A percentile compares a stretch with the other conserved stretches of the same genome.
Evolutionary conservation across 495 filamentous ascomycete genomes (phyloP).

Genomic region (Penicillium turbatum): DNA sequence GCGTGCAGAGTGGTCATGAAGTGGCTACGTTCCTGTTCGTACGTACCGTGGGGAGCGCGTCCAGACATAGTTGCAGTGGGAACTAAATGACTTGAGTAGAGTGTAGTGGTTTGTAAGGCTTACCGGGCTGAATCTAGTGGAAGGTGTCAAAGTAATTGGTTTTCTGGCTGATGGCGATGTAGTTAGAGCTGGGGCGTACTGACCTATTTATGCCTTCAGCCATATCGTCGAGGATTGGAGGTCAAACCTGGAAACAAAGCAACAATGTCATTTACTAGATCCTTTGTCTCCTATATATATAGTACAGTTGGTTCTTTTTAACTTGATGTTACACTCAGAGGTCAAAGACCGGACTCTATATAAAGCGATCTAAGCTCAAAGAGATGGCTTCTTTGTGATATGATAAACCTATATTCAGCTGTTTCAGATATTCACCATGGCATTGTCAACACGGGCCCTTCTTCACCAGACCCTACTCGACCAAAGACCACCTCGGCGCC

Average conservation of each 20-base stretch:
- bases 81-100: background rate
- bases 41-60: background rate
- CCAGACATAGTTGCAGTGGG: background rate
- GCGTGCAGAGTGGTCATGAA: conserved; percentile 1
- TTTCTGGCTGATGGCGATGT: background rate
- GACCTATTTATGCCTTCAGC: background rate
- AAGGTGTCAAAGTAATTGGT: background rate
- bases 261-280: background rate
- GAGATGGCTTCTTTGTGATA: background rate
- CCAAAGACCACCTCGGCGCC: conserved; percentile 35
- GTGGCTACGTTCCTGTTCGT: background rate
- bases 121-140: background rate
- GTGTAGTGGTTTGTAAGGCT: background rate
- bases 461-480: conserved; percentile 26
- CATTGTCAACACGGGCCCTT: conserved; percentile 28
- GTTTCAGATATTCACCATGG: conserved; percentile 17
- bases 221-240: background rate
- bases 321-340: background rate
- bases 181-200: background rate
- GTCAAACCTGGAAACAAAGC: background rate
- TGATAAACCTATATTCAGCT: background rate
- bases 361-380: background rate
- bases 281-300: background rate
- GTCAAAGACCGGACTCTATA: background rate
- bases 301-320: background rate